These are phyloP conservation scores for Micromonas commoda DNA, from an alignment of 139 green algal species.

Conservation along the genomic window DNA sequence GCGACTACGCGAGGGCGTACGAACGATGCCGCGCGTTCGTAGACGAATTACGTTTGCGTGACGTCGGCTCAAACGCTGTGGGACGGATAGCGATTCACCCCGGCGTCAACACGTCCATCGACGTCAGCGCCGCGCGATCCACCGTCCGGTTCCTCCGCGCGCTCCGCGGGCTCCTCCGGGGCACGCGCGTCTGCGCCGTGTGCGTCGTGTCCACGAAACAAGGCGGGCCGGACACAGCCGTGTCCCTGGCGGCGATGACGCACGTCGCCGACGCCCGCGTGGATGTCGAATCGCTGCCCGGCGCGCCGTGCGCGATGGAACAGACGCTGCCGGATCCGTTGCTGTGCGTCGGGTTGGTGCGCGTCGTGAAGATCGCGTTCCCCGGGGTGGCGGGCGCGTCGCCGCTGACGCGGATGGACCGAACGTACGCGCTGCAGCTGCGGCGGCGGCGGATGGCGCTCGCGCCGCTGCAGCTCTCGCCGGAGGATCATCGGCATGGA, in stretches of 20 bases:
- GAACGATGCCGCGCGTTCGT: too few species aligned
- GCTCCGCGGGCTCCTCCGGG: not conserved
- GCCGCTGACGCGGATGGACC: not conserved
- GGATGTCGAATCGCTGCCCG: not conserved
- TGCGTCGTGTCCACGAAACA: not conserved
- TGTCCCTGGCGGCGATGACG: not conserved
- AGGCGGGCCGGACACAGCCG: not conserved
- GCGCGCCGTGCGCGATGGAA: not conserved
- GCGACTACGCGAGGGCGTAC: too few species aligned
- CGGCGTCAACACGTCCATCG: not conserved
- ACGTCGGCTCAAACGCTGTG: too few species aligned
- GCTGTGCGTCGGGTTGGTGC: constrained; percentile 9
- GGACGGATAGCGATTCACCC: not conserved
- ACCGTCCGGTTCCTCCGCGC: not conserved
- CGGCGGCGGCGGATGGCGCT: not conserved
- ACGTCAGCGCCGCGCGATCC: not conserved
- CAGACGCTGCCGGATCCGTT: not conserved
- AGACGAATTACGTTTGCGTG: too few species aligned
- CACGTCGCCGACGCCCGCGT: not conserved
- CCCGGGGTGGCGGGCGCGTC: not conserved
- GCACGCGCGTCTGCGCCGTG: not conserved
- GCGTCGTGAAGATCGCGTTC: not conserved
- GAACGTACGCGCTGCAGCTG: constrained; percentile 1
- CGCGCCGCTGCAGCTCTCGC: not conserved
- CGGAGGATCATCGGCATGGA: not conserved